Percentiles rank a stretch among this genome's conserved stretches.
Conservation (phyloP, 1,284 basidiomycete genomes). For the Anthracocystis walkeri region DNA sequence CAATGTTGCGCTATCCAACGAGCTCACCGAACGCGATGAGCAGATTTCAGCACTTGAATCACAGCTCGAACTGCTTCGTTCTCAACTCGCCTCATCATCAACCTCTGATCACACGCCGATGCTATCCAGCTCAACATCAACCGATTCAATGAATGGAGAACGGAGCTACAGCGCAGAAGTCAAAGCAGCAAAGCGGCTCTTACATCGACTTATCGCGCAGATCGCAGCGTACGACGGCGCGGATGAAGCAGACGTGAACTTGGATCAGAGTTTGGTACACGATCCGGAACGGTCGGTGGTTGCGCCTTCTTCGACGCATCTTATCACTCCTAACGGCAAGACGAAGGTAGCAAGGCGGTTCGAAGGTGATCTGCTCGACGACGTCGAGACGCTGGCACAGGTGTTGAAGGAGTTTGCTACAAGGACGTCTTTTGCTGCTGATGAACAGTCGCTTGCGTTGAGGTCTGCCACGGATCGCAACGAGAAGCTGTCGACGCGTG, state of each 20-base stretch:
- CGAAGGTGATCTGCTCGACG: conserved; percentile 35
- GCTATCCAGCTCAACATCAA: conserved; percentile 7
- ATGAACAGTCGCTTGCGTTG: conserved; percentile 19
- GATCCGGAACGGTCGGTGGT: conserved; percentile 33
- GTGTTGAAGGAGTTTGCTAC: conserved; percentile 20
- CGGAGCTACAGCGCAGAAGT: conserved; percentile 7
- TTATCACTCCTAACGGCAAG: conserved; percentile 31
- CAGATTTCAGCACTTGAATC: background rate
- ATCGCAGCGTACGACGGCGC: conserved; percentile 8
- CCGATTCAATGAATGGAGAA: background rate
- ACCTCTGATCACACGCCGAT: background rate
- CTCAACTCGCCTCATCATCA: conserved; percentile 5
- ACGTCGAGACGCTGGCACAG: conserved; percentile 13
- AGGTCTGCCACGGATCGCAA: background rate
- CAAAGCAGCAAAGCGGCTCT: conserved; percentile 18
- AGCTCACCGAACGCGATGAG: conserved; percentile 14
- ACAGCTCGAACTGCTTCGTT: conserved; percentile 1
- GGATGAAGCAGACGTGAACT: conserved; percentile 8
- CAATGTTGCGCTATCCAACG: conserved; percentile 21
- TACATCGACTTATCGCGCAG: conserved; percentile 14
- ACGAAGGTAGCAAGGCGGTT: conserved; percentile 7
- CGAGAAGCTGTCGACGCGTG: background rate
- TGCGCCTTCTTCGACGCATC: conserved; percentile 6
- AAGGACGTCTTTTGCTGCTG: conserved; percentile 7
- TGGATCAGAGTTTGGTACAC: conserved; percentile 30